These are phyloP conservation scores for Dothistroma pini DNA, from an alignment of 2,329 filamentous ascomycete species.

Conservation along the genomic window DNA sequence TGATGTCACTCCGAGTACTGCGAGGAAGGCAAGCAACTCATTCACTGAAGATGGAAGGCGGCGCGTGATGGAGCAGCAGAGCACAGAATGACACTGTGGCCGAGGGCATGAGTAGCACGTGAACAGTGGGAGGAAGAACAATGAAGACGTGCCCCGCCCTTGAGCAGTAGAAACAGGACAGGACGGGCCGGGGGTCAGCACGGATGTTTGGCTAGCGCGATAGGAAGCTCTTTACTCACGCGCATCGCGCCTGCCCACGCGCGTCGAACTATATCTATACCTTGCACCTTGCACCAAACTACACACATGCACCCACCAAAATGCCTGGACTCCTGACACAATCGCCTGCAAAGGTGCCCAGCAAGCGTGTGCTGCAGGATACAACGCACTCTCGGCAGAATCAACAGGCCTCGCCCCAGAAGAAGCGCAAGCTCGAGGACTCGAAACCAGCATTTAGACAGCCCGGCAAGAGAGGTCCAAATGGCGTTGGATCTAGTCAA, in stretches of 20 bases:
- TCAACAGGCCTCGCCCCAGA: constrained; percentile 54
- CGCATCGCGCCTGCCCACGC: constrained; percentile 7
- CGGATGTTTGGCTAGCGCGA: not conserved
- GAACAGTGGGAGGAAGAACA: not conserved
- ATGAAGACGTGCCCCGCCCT: not conserved
- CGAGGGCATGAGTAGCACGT: not conserved
- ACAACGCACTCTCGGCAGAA: constrained; percentile 44
- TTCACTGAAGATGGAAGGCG: not conserved
- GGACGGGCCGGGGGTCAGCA: no score
- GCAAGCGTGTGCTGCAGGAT: constrained; percentile 48
- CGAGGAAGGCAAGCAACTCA: not conserved
- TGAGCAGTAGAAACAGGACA: not conserved
- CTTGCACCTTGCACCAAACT: constrained; percentile 2
- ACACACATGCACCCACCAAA: constrained; percentile 10
- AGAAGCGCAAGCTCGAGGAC: constrained; percentile 81
- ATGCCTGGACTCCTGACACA: constrained; percentile 36
- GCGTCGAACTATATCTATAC: not conserved
- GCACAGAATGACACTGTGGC: not conserved
- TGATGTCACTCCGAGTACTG: not conserved
- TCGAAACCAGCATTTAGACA: constrained; percentile 58
- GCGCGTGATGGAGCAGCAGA: not conserved
- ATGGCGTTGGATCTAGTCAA: constrained; percentile 67
- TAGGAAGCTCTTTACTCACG: not conserved
- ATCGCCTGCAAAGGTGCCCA: constrained; percentile 35
- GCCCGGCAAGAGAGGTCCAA: constrained; percentile 44